A percentile compares a stretch with the other conserved stretches of the same genome.
Evolutionary conservation across 208 protist species (phyloP).

Genomic region (Wallacemonas rigidus): DNA sequence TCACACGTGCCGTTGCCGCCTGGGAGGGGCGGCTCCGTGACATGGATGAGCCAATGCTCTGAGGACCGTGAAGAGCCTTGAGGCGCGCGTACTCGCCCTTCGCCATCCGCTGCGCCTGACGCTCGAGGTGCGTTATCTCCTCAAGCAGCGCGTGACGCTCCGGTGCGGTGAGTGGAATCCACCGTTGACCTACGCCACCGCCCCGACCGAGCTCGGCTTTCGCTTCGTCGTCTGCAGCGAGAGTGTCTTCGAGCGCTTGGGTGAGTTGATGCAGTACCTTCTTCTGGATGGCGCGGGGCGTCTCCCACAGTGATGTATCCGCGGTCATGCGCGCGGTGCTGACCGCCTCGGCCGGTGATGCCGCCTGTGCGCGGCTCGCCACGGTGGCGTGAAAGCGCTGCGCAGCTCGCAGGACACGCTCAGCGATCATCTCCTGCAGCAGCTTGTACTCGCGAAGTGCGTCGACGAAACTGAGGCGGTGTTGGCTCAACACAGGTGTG

Average conservation of each 20-base stretch:
- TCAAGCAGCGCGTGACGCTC: conserved; percentile 34
- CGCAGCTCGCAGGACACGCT: conserved; percentile 27
- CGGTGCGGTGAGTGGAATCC: conserved; percentile 17
- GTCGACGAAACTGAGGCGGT: conserved; percentile 44
- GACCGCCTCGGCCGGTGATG: background rate
- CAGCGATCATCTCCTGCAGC: conserved; percentile 41
- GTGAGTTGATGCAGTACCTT: conserved; percentile 38
- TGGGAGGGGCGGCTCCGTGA: background rate
- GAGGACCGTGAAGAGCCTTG: background rate
- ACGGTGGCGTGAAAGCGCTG: conserved; percentile 20
- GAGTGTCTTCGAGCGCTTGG: conserved; percentile 36
- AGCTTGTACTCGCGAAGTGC: conserved; percentile 50
- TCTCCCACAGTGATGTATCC: conserved; percentile 12
- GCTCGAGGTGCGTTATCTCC: conserved; percentile 31
- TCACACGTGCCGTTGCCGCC: background rate
- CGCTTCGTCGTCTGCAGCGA: conserved; percentile 23
- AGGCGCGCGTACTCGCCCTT: conserved; percentile 6
- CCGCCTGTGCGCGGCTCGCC: background rate
- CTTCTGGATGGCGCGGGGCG: conserved; percentile 21
- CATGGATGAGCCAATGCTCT: background rate
- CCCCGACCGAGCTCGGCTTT: conserved; percentile 9
- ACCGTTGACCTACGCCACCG: background rate
- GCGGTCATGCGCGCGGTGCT: background rate
- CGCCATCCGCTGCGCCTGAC: conserved; percentile 13
- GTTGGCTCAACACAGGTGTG: conserved; percentile 30